Evolutionary conservation across 495 filamentous ascomycete genomes (phyloP), one percentile per base, ranked within the genome.

Genomic region (Aspergillus bertholletiae): DNA sequence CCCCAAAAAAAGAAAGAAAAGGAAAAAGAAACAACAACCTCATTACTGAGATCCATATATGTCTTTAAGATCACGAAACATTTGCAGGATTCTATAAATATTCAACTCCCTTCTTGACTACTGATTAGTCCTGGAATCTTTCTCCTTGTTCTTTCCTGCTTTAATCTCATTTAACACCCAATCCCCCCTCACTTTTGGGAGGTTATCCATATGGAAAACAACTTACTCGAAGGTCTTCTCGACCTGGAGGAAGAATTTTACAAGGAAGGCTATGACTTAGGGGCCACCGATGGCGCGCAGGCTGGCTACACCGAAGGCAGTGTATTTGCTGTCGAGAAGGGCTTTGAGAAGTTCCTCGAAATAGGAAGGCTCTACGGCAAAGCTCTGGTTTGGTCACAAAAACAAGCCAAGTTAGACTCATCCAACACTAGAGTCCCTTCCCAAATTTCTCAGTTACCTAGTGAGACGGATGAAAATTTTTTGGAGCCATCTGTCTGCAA

Each of bases 251-350:
- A 93, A 54, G 70, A 83, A 48, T 96, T 92, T 74, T 96, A 97
- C 74, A 74, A 84, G 39, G 84, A 96, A 67, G 95, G 94, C 34
- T 92, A 89, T 69, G 69, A 76, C 8, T 75, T 91, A 53, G 94
- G 94, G 18, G 63, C 81, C 27, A 74, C 75, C 39, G 95, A 96
- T 68, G 94, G 94, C 23, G 76, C 82, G n/a, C 76, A 80, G 60
- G 84, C 90, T 13, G 94, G 95, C 11, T 85, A 84, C 26, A 82
- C 87, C 44, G 94, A 99, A 80, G 95, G 95, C 35, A 88, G 89
- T 32, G 77, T 88, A 12, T 89, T 97, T 65, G 94, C 93, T 0
- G 80, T 97, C 3, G 88, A 95, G 63, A 95, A 94, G 59, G 94
- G 92, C 1, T 97, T 93, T 54, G 89, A 94, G 63, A 97, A 96